Percentiles rank a stretch among this genome's conserved stretches.
These are phyloP conservation scores for Epicoccum nigrum DNA, from an alignment of 2,329 filamentous ascomycete genomes.

Conservation along the genomic window DNA sequence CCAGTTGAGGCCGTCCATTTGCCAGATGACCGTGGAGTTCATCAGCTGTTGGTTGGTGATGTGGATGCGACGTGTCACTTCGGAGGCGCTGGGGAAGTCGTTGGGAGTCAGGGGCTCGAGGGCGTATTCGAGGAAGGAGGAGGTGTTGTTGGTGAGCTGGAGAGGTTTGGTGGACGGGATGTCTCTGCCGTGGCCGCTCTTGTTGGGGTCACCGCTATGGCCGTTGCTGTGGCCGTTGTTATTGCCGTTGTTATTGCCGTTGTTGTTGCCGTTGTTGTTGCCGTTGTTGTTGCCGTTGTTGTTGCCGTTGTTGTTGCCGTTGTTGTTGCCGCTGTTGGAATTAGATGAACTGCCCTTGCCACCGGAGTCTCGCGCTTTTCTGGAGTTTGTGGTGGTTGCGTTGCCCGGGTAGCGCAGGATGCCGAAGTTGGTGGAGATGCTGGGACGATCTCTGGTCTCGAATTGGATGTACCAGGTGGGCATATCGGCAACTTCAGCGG, in stretches of 20 bases:
- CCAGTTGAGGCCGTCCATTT: constrained; percentile 31
- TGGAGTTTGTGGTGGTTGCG: too few species aligned
- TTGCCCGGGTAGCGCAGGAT: constrained; percentile 51
- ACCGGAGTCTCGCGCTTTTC: too few species aligned
- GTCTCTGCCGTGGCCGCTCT: constrained; percentile 1
- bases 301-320: too few species aligned
- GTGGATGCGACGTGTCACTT: constrained; percentile 45
- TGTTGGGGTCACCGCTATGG: neutral
- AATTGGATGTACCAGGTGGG: constrained; percentile 54
- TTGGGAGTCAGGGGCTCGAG: constrained; percentile 42
- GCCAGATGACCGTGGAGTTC: constrained; percentile 31
- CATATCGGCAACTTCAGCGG: constrained; percentile 51
- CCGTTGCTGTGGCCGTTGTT: neutral
- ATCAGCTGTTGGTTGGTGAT: constrained; percentile 33
- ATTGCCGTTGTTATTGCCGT: too few species aligned
- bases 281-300: too few species aligned
- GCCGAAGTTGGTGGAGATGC: constrained; percentile 55
- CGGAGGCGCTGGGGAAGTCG: constrained; percentile 41
- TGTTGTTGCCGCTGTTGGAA: too few species aligned
- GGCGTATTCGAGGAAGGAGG: constrained; percentile 49
- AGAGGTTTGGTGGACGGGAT: constrained; percentile 35
- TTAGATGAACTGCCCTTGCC: neutral
- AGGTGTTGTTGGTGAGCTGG: constrained; percentile 39
- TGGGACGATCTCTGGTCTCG: constrained; percentile 59
- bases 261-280: too few species aligned